These are phyloP conservation scores for Lipomyces yamanashiensis DNA, from an alignment of 805 yeast species.

Conservation along the genomic window DNA sequence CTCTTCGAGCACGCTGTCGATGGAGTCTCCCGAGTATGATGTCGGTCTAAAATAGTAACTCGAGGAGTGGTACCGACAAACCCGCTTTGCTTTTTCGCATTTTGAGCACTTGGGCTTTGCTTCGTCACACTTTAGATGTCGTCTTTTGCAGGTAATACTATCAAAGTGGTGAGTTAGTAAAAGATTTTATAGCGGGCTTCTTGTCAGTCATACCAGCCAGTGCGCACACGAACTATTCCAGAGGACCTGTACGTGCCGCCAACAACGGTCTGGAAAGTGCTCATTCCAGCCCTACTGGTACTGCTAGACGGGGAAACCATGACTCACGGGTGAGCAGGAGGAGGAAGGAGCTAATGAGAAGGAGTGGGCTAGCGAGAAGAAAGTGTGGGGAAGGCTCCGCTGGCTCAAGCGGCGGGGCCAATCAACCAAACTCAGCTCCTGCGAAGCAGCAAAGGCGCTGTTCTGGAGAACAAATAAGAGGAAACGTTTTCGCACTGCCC, in stretches of 20 bases:
- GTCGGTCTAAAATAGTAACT: slow-evolving; percentile 17
- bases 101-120: slow-evolving; percentile 21
- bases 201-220: slow-evolving; percentile 14
- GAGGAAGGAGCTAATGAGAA: too few species aligned
- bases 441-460: too few species aligned
- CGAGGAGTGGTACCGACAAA: slow-evolving; percentile 21
- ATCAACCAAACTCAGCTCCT: too few species aligned
- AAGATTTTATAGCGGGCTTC: background rate
- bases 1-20: slow-evolving; percentile 18
- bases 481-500: too few species aligned
- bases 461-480: too few species aligned
- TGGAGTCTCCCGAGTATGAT: background rate
- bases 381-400: too few species aligned
- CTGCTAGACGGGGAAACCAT: too few species aligned
- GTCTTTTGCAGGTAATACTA: slow-evolving; percentile 30
- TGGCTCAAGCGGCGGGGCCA: too few species aligned
- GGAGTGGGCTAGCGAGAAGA: too few species aligned
- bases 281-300: background rate
- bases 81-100: slow-evolving; percentile 24
- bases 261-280: slow-evolving; percentile 7
- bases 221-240: slow-evolving; percentile 17
- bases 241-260: slow-evolving; percentile 9
- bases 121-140: slow-evolving; percentile 32
- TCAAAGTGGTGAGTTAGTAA: background rate
- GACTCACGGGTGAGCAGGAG: too few species aligned